Conservation (phyloP, 2,329 filamentous ascomycete species). For the Chaetomiaceae sp. region DNA sequence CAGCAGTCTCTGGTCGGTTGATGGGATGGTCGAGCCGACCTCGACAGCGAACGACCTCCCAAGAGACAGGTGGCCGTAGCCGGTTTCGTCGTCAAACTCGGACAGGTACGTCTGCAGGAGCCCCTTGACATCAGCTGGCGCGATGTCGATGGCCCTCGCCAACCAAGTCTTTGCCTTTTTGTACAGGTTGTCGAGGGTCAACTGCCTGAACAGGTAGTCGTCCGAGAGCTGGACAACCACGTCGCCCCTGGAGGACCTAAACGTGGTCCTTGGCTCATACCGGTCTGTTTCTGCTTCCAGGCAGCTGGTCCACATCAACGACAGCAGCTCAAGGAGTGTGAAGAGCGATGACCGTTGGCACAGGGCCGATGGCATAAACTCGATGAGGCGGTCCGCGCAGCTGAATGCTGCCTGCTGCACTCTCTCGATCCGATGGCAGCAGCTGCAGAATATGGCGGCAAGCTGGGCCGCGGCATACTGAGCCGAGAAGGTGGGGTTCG, state of each 20-base stretch:
- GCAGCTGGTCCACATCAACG: slow-evolving; percentile 92
- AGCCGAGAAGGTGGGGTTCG: slow-evolving; percentile 76
- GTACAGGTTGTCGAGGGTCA: slow-evolving; percentile 74
- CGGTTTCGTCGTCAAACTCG: slow-evolving; percentile 85
- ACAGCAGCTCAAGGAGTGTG: slow-evolving; percentile 84
- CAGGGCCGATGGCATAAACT: slow-evolving; percentile 78
- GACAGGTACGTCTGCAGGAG: slow-evolving; percentile 94
- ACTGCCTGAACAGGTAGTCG: slow-evolving; percentile 76
- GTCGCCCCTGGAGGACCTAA: slow-evolving; percentile 70
- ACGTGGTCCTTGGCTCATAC: slow-evolving; percentile 80
- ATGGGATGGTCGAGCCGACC: slow-evolving; percentile 81
- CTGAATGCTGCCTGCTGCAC: slow-evolving; percentile 82
- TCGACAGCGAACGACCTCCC: slow-evolving; percentile 93
- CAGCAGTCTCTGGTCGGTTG: slow-evolving; percentile 77
- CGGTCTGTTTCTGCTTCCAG: slow-evolving; percentile 91
- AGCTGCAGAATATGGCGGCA: slow-evolving; percentile 76
- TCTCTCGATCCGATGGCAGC: slow-evolving; percentile 88
- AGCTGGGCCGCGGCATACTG: slow-evolving; percentile 87
- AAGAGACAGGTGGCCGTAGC: slow-evolving; percentile 86
- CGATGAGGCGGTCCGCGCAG: slow-evolving; percentile 82
- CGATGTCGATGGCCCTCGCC: slow-evolving; percentile 70
- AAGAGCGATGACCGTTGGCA: slow-evolving; percentile 90
- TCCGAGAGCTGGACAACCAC: slow-evolving; percentile 91
- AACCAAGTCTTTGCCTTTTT: slow-evolving; percentile 78
- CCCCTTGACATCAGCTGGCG: slow-evolving; percentile 90